A percentile compares a stretch with the other conserved stretches of the same genome.
Evolutionary conservation across 345 rosid species (phyloP).

Genomic region (Lagerstroemia speciosa): DNA sequence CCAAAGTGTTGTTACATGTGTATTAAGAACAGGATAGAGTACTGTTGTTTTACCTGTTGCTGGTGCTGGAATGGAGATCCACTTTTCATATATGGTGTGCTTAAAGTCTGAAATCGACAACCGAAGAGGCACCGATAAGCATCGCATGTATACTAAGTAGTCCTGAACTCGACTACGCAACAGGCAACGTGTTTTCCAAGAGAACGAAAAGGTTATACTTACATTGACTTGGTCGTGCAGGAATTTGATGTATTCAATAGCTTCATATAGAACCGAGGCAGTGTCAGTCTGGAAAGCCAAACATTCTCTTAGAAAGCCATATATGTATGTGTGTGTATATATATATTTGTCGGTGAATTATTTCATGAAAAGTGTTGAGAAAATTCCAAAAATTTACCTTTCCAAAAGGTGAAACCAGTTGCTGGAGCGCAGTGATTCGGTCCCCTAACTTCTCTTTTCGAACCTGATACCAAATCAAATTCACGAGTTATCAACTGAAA

Average conservation of each 20-base stretch:
- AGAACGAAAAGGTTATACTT: constrained; percentile 3
- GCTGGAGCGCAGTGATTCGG: constrained; percentile 95
- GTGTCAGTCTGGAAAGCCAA: constrained; percentile 68
- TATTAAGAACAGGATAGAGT: not conserved
- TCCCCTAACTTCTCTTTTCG: constrained; percentile 98
- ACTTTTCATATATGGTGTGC: constrained; percentile 54
- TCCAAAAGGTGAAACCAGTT: constrained; percentile 97
- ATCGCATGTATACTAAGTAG: not conserved
- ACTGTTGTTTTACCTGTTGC: constrained; percentile 41
- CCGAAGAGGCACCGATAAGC: no score
- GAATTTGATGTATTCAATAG: constrained; percentile 75
- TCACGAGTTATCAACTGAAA: not conserved
- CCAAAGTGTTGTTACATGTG: no score
- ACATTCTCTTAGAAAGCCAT: not conserved
- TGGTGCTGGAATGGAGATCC: constrained; percentile 49
- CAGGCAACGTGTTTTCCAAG: no score
- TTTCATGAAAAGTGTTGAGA: not conserved
- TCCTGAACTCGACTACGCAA: not conserved
- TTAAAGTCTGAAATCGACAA: constrained; percentile 37
- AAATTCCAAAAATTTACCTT: constrained; percentile 43
- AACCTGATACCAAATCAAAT: constrained; percentile 34
- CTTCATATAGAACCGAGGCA: constrained; percentile 92
- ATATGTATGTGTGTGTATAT: no score
- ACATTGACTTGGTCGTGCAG: constrained; percentile 79
- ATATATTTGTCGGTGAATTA: no score